Base-by-base conservation (phyloP, 257 asterid genomes). In the Oldenlandia corymbosa region DNA sequence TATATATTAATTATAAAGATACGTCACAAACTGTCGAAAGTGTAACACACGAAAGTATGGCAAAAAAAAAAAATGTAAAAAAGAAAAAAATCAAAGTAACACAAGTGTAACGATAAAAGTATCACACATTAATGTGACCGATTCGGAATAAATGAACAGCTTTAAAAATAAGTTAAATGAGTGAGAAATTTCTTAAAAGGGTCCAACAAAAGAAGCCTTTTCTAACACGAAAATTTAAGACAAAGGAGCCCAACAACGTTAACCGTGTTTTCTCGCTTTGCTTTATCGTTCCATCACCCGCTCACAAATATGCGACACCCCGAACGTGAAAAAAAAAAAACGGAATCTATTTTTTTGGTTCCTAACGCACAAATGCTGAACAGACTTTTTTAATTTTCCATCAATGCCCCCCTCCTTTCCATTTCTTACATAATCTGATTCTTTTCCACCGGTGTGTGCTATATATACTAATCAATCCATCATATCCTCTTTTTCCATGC, bases 221-320 rank as follows among this genome's bases (percentile, higher is more conserved):
- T 45, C 9, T 17, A 17, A 37, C 60, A n/a, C 12, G 20, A 60
- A 17, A 68, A n/a, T n/a, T 16, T 59, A 17, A 28, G 55, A 41
- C 50, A 4, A 23, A 0, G n/a, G n/a, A n/a, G n/a, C n/a, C n/a
- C 11, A 53, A 28, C 48, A 48, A 12, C n/a, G 30, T 20, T 30
- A 46, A 45, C 49, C 37, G 10, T 26, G 57, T 34, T 34, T n/a
- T n/a, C n/a, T n/a, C n/a, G n/a, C n/a, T n/a, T n/a, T n/a, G n/a
- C n/a, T n/a, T n/a, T n/a, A n/a, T n/a, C n/a, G n/a, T n/a, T n/a
- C n/a, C n/a, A n/a, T n/a, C n/a, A n/a, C n/a, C n/a, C 24, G 2
- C 62, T 16, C 45, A 32, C 60, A 56, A 65, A 68, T 80, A 83
- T 57, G 84, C 79, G 77, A 71, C 77, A 83, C 62, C 78, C 68